Evolutionary conservation across 768 basidiomycete genomes (phyloP), one percentile per base, ranked within the genome.

Genomic region (Daedalea quercina): DNA sequence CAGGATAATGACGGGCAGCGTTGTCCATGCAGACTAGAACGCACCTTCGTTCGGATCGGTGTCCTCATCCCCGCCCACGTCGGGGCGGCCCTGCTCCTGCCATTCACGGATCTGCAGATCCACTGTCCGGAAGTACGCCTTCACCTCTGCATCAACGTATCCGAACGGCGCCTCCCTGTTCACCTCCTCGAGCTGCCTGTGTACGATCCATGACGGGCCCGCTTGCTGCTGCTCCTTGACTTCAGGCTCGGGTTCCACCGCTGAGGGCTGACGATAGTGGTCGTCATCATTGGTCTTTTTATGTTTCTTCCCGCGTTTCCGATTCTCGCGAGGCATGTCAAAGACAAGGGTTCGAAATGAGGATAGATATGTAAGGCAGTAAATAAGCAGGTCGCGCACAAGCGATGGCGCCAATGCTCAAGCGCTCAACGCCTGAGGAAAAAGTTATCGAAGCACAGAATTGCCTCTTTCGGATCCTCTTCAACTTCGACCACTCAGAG

Each of bases 91-190:
- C 4, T 64, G 70, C 50, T 82, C 81, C 62, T 91, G 89, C 90
- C 94, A 97, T 58, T 87, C 83, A 45, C 82, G 83, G 37, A 96
- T 84, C 64, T 94, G 90, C 28, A 84, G 74, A 57, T 96, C 91
- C 11, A 95, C 91, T 1, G 84, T 90, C 43, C 87, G 73, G 61
- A 96, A 95, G 69, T 97, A 97, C 1, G 92, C 90, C 67, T 95
- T 95, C 26, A 95, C 74, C 63, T 95, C 94, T 19, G 80, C 78
- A 58, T 95, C 93, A 8, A 95, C 82, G 55, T 84, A 87, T 53
- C 93, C 94, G 65, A 94, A 96, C 1, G 94, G 93, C 42, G 88
- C 87, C 54, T 90, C 89, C 15, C 65, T 64, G 61, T 83, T 75
- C 50, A 69, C 51, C 48, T 76, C 74, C 35, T 59, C 54, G 28